Conservation (phyloP, 495 filamentous ascomycete genomes). For the Podospora didyma region DNA sequence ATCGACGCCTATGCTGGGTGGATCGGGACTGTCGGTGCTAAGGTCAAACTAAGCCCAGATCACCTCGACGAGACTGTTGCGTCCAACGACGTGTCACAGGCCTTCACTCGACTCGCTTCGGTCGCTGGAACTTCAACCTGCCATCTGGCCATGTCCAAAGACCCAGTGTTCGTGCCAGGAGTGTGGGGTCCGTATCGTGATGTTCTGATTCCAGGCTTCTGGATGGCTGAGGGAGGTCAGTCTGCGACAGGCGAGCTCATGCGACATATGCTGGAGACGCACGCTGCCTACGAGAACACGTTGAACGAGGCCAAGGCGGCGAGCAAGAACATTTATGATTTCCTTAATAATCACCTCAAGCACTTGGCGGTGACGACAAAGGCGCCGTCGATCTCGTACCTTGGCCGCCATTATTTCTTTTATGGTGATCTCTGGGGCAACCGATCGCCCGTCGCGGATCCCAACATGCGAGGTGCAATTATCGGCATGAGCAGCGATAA, state of each 20-base stretch:
- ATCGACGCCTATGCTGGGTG: conserved; percentile 98
- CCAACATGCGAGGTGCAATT: conserved; percentile 83
- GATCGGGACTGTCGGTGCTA: conserved; percentile 97
- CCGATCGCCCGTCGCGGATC: conserved; percentile 86
- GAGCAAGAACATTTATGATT: conserved; percentile 87
- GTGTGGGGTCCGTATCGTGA: conserved; percentile 97
- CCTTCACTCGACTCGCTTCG: conserved; percentile 90
- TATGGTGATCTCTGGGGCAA: conserved; percentile 99
- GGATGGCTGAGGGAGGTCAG: conserved; percentile 97
- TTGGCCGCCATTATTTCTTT: conserved; percentile 93
- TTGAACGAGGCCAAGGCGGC: conserved; percentile 68
- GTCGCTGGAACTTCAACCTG: conserved; percentile 97
- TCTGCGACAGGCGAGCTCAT: conserved; percentile 92
- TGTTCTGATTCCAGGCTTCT: conserved; percentile 82
- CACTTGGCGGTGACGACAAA: conserved; percentile 61
- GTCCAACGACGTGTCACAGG: conserved; percentile 79
- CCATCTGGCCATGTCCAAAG: conserved; percentile 89
- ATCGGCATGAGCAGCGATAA: conserved; percentile 83
- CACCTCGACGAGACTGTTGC: conserved; percentile 55
- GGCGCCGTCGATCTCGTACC: conserved; percentile 74
- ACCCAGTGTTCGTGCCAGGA: conserved; percentile 86
- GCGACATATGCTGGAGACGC: conserved; percentile 89
- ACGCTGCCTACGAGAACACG: conserved; percentile 80
- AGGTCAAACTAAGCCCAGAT: conserved; percentile 65
- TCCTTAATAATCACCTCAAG: conserved; percentile 82